Base-by-base conservation (phyloP, 2,329 filamentous ascomycete species). In the Penicillium psychrosexuale region DNA sequence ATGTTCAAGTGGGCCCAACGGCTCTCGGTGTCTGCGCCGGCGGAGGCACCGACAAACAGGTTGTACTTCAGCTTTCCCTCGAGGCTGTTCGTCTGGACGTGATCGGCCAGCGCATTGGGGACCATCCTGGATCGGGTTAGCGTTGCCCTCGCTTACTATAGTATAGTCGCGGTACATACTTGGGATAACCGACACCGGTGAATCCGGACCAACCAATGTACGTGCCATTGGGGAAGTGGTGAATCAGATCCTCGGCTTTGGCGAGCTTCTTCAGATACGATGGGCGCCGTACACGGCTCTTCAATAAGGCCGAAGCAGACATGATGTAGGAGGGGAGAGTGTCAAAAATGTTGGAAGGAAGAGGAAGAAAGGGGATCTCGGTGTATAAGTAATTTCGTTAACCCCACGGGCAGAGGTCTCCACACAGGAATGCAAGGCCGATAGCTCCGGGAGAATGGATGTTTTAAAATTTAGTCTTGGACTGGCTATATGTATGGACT, bases 131-230 rank as follows among this genome's bases (percentile, higher is more conserved):
- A 17, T 12, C 4, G 19, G 15, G 45, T 45, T 34, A 51, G 4
- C 5, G 9, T 8, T 34, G n/a, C 28, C 4, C 51, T 51, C 47
- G 11, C 33, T 36, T 51, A 19, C 17, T 19, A n/a, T 19, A 24
- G 40, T 24, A n/a, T 24, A 1, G 22, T 24, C 30, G 34, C 38
- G 34, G 36, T 9, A 61, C 84, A 66, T 77, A 89, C 88, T 94
- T 94, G 60, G 90, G 90, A 77, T 94, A 94, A 56, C 90, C 90
- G 51, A 95, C 90, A 66, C 90, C 91, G 12, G 91, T 96, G 75
- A 96, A 96, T 34, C 91, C 91, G 61, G 86, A 91, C 91, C 91
- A 96, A 67, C 91, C 91, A 66, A 96, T 84, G 74, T 94, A 94
- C n/a, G 89, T 77, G 69, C 86, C 87, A 79, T 94, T 84, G 61